A percentile compares a stretch with the other conserved stretches of the same genome.
Conservation (phyloP, 1,139 yeast species). For the Magnusiomyces ingens region DNA sequence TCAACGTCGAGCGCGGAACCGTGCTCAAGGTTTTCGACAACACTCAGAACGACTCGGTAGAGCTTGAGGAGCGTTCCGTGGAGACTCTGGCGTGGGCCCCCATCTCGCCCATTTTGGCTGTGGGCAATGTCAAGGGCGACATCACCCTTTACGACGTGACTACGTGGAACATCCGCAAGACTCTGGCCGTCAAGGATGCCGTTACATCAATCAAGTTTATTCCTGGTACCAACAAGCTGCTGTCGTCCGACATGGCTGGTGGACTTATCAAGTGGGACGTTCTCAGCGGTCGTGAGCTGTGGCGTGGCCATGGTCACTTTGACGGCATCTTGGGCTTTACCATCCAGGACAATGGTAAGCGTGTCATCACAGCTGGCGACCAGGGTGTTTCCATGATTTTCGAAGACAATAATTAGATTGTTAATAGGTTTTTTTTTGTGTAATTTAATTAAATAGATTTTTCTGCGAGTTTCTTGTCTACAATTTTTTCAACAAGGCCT, state of each 20-base stretch:
- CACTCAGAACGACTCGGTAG: conserved; percentile 54
- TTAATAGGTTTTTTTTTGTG: not conserved
- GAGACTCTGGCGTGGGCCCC: conserved; percentile 85
- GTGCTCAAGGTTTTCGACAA: conserved; percentile 49
- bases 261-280: conserved; percentile 82
- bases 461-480: conserved; percentile 29
- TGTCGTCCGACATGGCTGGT: conserved; percentile 81
- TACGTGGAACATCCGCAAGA: conserved; percentile 79
- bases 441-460: not conserved
- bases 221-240: conserved; percentile 47
- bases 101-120: conserved; percentile 59
- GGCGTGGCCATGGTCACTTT: conserved; percentile 38
- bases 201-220: conserved; percentile 74
- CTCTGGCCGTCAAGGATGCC: conserved; percentile 67
- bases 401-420: conserved; percentile 24
- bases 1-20: conserved; percentile 68
- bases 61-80: conserved; percentile 67
- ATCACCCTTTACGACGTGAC: conserved; percentile 72
- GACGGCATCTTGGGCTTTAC: not conserved
- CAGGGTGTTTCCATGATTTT: conserved; percentile 88
- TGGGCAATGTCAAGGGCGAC: conserved; percentile 86
- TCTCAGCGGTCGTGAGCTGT: conserved; percentile 69
- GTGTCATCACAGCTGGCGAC: conserved; percentile 91
- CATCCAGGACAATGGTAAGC: conserved; percentile 53
- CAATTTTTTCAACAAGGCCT: conserved; percentile 43